Evolutionary conservation across 1,284 basidiomycete species (phyloP), one percentile per base, ranked within the genome.

Genomic region (Flammula alnicola): DNA sequence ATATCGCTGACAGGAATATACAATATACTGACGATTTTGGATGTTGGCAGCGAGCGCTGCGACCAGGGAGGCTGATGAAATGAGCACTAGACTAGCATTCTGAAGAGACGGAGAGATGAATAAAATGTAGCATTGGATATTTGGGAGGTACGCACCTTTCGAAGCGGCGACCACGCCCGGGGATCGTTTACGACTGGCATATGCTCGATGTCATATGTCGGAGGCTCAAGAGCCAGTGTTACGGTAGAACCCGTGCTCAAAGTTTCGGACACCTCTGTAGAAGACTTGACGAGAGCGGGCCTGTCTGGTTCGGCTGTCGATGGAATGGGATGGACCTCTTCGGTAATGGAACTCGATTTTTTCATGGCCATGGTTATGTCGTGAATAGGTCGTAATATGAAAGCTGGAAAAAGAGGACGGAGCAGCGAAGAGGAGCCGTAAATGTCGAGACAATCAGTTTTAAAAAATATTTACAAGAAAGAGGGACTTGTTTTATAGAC

Each of bases 121-220:
- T 42, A n/a, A 39, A 16, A 27, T n/a, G 31, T 22, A 23, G 3
- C 17, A 6, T 40, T 7, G 22, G 16, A 25, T 17, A 26, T 20
- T 17, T 9, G 7, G 30, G n/a, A n/a, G n/a, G n/a, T n/a, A 54
- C 59, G 17, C 41, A 80, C 84, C 79, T 95, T 95, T 60, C 85
- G 82, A 31, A 71, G 52, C 11, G 62, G 52, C 1, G 81, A 81
- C 93, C 93, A 95, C 53, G 77, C 63, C 37, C 90, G 76, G 5
- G 93, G 93, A 69, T 95, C 92, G 62, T 95, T 81, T 5, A 75
- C 67, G 4, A 94, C 91, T 10, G 77, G 73, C 51, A 72, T 64
- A 56, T 77, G 73, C 45, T 76, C 71, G 40, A 76, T 74, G 52
- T 75, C 74, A 11, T 66, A 54, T n/a, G 22, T 45, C 3, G 41